These are phyloP conservation scores for Psilocybe mexicana DNA, from an alignment of 1,284 basidiomycete genomes.

Conservation along the genomic window DNA sequence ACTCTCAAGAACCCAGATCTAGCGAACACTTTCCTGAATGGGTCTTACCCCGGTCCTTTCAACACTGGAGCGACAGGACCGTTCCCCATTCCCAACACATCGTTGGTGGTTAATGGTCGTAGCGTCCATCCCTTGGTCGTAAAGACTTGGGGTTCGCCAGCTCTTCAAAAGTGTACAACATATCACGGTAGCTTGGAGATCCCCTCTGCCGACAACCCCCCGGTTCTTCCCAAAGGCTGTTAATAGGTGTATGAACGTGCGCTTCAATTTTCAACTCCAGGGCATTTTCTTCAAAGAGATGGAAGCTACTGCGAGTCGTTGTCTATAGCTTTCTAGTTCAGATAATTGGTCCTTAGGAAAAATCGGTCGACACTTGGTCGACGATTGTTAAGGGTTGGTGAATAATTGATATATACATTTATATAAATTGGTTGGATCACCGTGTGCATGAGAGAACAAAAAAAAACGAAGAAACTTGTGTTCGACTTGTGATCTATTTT, in stretches of 20 bases:
- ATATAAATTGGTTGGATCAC: too few relatives aligned
- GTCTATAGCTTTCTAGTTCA: too few relatives aligned
- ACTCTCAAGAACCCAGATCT: constrained; percentile 10
- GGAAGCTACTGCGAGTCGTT: background rate
- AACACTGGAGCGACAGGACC: constrained; percentile 13
- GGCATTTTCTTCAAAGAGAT: background rate
- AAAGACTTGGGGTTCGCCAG: constrained; percentile 22
- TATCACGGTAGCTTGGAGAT: constrained; percentile 23
- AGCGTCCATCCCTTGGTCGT: constrained; percentile 24
- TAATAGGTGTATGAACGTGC: background rate
- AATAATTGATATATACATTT: too few relatives aligned
- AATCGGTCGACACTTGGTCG: too few relatives aligned
- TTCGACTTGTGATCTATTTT: too few relatives aligned
- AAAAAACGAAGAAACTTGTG: too few relatives aligned
- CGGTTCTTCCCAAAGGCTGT: constrained; percentile 13
- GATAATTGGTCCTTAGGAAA: too few relatives aligned
- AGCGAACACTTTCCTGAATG: constrained; percentile 18
- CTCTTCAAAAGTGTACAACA: constrained; percentile 23
- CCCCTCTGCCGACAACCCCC: constrained; percentile 21
- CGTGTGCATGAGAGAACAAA: too few relatives aligned
- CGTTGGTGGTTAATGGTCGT: constrained; percentile 25
- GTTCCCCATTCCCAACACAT: constrained; percentile 26
- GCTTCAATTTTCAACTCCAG: background rate
- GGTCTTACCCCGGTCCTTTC: constrained; percentile 28
- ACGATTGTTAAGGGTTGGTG: too few relatives aligned